Evolutionary conservation across 2,329 filamentous ascomycete species (phyloP), one percentile per base, ranked within the genome.

Genomic region (Lachnellula occidentalis): DNA sequence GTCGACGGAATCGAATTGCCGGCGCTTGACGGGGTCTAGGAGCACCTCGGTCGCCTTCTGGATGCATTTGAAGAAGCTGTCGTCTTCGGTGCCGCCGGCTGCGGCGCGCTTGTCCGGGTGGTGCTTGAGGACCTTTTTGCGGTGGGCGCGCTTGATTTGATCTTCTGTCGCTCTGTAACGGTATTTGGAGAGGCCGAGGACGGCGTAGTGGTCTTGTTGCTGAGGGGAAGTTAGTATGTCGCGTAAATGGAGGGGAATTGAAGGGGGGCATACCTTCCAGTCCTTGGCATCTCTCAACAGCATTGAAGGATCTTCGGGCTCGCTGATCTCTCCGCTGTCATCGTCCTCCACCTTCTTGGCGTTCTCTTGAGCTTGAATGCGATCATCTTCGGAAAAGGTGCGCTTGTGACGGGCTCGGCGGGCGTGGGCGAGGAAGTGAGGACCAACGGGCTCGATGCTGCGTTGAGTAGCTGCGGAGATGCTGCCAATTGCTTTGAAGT

Each of bases 51-150:
- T 92, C 55, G 94, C 94, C 75, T 96, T 96, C 73, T 99, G 95
- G 73, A 99, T 99, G 75, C 95, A 99, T 82, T 99, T 99, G 87
- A 99, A 99, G 81, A 99, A 99, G 73, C 88, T 90, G 74, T 99
- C 94, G 74, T 96, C 92, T 68, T 97, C 92, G 64, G 83, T 82
- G 67, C 83, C 82, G 58, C 94, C 94, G 47, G 86, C 82, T 27
- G 94, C 94, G 15, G 95, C 94, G 78, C 95, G 95, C 86, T 99
- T 99, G 74, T 99, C 94, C 59, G 94, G 94, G 75, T 99, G 94
- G 74, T 99, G 94, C 77, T 91, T 92, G 63, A 99, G 87, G 62
- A 99, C 94, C 87, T 99, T 99, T 85, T 95, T 96, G 78, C 94
- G 90, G 78, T 99, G 92, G 64, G 95, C 94, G 67, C 90, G 89